A percentile compares a stretch with the other conserved stretches of the same genome.
Conservation (phyloP, 805 yeast species). For the Maudiozyma pseudohumilis region DNA sequence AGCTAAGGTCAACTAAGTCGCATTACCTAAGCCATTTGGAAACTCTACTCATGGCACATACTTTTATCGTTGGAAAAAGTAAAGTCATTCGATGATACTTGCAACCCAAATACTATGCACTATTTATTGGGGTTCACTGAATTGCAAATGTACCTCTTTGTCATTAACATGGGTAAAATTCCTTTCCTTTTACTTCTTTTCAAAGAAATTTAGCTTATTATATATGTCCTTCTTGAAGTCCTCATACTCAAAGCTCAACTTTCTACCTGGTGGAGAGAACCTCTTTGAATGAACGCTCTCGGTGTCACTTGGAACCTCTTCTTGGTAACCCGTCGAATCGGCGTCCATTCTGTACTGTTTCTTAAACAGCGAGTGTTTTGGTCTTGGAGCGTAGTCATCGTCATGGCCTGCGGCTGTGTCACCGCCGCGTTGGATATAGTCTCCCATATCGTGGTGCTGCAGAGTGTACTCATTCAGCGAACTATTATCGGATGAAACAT, state of each 20-base stretch:
- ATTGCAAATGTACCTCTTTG: too few species aligned
- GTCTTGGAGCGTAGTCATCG: neutral
- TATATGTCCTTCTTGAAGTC: conserved; percentile 28
- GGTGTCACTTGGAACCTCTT: neutral
- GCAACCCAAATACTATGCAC: too few species aligned
- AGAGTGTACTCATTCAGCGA: neutral
- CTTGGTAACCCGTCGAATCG: neutral
- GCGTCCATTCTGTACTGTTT: conserved; percentile 1
- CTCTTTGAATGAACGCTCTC: neutral
- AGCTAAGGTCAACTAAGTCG: too few species aligned
- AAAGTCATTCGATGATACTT: too few species aligned
- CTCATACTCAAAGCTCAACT: conserved; percentile 23
- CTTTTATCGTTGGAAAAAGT: too few species aligned
- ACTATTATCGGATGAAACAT: neutral
- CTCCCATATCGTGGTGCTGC: conserved; percentile 10
- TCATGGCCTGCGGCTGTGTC: too few species aligned
- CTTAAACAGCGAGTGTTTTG: conserved; percentile 1
- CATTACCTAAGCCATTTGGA: too few species aligned
- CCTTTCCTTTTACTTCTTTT: conserved; percentile 1
- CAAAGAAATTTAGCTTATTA: conserved; percentile 22
- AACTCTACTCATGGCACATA: too few species aligned
- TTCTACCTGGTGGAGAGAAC: conserved; percentile 11
- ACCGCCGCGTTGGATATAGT: conserved; percentile 3
- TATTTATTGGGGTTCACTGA: too few species aligned
- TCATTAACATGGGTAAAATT: too few species aligned